Base-by-base conservation (phyloP, 2,329 filamentous ascomycete genomes). In the Aureobasidium sp. region DNA sequence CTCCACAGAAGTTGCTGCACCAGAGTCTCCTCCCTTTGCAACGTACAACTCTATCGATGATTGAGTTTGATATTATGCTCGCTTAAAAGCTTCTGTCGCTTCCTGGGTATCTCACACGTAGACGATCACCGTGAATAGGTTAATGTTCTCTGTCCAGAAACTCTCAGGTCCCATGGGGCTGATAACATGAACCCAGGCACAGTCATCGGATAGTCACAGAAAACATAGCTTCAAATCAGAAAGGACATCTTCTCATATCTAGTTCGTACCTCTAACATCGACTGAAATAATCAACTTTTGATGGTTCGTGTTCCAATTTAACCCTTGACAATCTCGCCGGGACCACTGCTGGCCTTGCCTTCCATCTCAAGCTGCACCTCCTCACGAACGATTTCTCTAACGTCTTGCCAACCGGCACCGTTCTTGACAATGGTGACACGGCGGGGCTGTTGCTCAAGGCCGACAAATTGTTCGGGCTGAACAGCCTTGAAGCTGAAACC, bases 401-500 rank as follows among this genome's bases (percentile, higher is more conserved):
- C 88, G 26, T 82, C 84, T 74, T 88, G 78, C 87, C 90, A 93
- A 52, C 86, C 84, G 65, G 79, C 78, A 46, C 75, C 75, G 64
- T 84, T 88, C 46, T 83, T 84, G 24, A 92, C 86, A 46, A 82
- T 79, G 5, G 82, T 86, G 15, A 96, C 86, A 52, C 90, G 82
- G 75, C 83, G 88, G 73, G 92, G 87, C 77, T 87, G 86, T 69
- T 86, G 77, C 71, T 92, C 87, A 0, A 97, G 77, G 0, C 89
- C 93, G 37, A 88, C 77, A 71, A 97, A 94, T 76, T 97, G 90
- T 63, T 82, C 74, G 0, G 93, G 93, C 61, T 95, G 80, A 1
- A 97, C 88, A 65, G 87, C 84, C 65, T 81, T 80, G 72, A 96
- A 96, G 68, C 85, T 82, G 69, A 95, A 97, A 1, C 82, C 86